phyloP scores from a whole-genome alignment of 2,329 filamentous ascomycete species.

The Sclerotinia sclerotiorum region DNA sequence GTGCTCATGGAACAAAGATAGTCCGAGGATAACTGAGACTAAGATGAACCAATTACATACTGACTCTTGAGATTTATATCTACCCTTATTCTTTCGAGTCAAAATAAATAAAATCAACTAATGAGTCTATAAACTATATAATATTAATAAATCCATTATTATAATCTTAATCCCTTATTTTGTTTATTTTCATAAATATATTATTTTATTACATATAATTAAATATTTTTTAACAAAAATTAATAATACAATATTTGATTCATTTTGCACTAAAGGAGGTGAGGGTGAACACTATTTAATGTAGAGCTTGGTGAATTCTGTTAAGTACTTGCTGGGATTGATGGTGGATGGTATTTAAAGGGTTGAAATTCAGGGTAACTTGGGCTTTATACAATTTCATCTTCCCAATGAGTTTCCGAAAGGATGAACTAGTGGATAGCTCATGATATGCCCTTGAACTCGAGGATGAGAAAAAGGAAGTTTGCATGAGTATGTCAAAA shows the following conservation, averaged over 20 bases:
- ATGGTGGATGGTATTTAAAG: neutral
- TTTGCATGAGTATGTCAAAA: neutral
- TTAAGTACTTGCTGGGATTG: too few relatives aligned
- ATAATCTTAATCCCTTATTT: too few relatives aligned
- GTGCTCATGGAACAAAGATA: conserved; percentile 1
- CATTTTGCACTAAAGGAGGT: too few relatives aligned
- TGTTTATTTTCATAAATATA: too few relatives aligned
- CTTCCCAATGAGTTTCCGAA: neutral
- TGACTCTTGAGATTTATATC: neutral
- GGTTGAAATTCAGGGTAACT: neutral
- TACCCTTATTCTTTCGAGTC: neutral
- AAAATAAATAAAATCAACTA: too few relatives aligned
- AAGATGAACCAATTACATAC: conserved; percentile 5
- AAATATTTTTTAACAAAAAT: too few relatives aligned
- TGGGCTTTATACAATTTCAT: neutral
- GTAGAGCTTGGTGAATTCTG: too few relatives aligned
- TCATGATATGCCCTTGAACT: neutral
- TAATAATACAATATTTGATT: too few relatives aligned
- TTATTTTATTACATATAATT: too few relatives aligned
- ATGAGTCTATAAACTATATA: too few relatives aligned
- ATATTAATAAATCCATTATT: too few relatives aligned
- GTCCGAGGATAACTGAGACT: neutral
- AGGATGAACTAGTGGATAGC: neutral
- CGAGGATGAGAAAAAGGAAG: neutral
- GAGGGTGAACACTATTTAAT: too few relatives aligned